Evolutionary conservation across 1,284 basidiomycete genomes (phyloP).

Genomic region (Cronartium ribicola): DNA sequence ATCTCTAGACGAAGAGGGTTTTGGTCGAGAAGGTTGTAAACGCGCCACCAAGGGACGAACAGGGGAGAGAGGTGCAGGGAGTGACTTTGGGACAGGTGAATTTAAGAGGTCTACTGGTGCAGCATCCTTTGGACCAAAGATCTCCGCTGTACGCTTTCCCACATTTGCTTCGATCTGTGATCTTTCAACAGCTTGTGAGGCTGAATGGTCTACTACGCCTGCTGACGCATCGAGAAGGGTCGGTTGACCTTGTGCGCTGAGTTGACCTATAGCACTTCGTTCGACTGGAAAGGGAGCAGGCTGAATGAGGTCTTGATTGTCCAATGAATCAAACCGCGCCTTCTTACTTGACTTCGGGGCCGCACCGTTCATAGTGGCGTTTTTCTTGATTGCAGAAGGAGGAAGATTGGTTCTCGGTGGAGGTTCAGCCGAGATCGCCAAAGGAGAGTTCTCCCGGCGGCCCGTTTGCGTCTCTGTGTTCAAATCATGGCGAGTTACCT

Average conservation of each 20-base stretch:
- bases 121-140: background rate
- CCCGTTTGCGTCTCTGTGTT: background rate
- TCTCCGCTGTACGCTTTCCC: background rate
- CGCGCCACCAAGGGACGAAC: conserved; percentile 26
- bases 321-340: conserved; percentile 23
- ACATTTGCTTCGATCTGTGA: background rate
- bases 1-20: background rate
- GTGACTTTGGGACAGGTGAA: background rate
- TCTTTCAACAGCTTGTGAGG: background rate
- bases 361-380: conserved; percentile 2
- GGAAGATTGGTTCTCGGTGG: background rate
- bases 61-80: conserved; percentile 15
- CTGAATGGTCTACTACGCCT: background rate
- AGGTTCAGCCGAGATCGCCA: background rate
- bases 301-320: conserved; percentile 8
- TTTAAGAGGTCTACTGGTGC: background rate
- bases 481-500: background rate
- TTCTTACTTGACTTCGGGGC: conserved; percentile 35
- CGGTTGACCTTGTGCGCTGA: background rate
- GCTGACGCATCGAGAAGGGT: background rate
- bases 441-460: background rate
- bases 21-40: conserved; percentile 16
- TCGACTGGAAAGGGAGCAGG: background rate
- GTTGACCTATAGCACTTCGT: background rate
- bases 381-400: conserved; percentile 36